Conservation (phyloP, 345 rosid genomes). For the Excoecaria cochinchinensis region DNA sequence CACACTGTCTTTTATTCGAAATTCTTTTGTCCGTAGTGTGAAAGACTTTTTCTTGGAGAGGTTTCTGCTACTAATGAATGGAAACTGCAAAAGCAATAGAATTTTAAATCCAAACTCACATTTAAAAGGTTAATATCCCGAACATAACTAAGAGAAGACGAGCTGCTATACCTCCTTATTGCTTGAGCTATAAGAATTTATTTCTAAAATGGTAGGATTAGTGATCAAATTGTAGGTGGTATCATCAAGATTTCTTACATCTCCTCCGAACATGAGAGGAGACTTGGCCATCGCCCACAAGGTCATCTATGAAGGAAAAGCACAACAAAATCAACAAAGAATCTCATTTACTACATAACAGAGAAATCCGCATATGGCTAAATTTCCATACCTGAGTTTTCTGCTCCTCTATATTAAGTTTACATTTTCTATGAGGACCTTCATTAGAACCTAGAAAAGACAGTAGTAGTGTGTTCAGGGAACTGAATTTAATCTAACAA, state of each 20-base stretch:
- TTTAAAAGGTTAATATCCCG: conserved; percentile 11
- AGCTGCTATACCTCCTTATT: conserved; percentile 64
- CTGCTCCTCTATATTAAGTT: conserved; percentile 63
- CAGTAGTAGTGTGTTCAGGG: conserved; percentile 10
- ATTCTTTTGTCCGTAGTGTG: conserved; percentile 10
- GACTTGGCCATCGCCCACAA: conserved; percentile 93
- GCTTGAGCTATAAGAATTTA: conserved; percentile 65
- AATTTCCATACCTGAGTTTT: conserved; percentile 65
- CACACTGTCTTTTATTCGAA: conserved; percentile 21
- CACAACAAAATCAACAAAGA: conserved; percentile 2
- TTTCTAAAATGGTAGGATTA: conserved; percentile 65
- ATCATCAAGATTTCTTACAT: conserved; percentile 65
- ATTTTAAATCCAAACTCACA: conserved; percentile 2
- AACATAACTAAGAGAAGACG: background rate
- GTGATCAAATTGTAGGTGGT: conserved; percentile 62
- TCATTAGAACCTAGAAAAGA: conserved; percentile 51
- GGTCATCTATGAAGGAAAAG: conserved; percentile 60
- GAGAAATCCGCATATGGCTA: background rate
- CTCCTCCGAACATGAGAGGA: conserved; percentile 96
- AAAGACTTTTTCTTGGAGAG: conserved; percentile 13
- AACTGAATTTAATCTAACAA: conserved; percentile 1
- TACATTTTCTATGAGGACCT: conserved; percentile 77
- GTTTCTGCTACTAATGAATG: conserved; percentile 34
- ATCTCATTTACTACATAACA: background rate
- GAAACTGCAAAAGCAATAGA: conserved; percentile 48